Percentiles rank a stretch among this genome's conserved stretches.
Conservation (phyloP, 148 eudicot genomes). For the Nyssa sinensis region DNA sequence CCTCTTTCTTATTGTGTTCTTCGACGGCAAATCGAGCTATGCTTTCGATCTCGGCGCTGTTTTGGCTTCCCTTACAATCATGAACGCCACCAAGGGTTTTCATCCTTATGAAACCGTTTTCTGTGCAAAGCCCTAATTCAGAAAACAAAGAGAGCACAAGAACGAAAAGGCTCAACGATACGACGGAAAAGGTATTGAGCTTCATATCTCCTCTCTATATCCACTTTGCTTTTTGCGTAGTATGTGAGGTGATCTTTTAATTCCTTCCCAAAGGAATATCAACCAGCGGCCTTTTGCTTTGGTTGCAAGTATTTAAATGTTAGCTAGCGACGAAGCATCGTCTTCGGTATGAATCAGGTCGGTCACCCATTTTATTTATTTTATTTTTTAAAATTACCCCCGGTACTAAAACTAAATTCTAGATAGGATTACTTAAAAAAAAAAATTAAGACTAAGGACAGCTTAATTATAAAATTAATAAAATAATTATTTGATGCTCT, state of each 20-base stretch:
- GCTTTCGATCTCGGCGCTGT: conserved; percentile 36
- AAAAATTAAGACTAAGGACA: no score
- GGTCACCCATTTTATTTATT: no score
- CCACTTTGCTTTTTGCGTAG: neutral
- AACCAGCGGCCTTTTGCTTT: neutral
- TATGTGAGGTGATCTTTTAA: neutral
- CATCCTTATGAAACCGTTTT: conserved; percentile 31
- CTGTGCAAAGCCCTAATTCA: conserved; percentile 41
- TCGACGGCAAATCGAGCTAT: conserved; percentile 57
- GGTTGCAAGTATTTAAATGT: conserved; percentile 5
- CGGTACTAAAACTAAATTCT: no score
- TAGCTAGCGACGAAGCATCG: neutral
- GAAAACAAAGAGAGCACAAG: conserved; percentile 16
- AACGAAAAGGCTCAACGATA: conserved; percentile 1
- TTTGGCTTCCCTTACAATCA: conserved; percentile 12
- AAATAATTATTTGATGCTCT: no score
- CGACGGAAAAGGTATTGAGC: neutral
- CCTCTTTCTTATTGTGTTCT: conserved; percentile 56
- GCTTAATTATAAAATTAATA: no score
- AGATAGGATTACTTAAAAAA: no score
- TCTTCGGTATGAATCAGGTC: no score
- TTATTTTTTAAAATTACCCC: no score
- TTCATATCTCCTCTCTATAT: conserved; percentile 5
- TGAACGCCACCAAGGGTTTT: conserved; percentile 33
- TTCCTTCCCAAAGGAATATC: neutral